Percentiles rank a stretch among this genome's conserved stretches.
Conservation (phyloP, 306 rosid species). For the Cucurbita pepo region DNA sequence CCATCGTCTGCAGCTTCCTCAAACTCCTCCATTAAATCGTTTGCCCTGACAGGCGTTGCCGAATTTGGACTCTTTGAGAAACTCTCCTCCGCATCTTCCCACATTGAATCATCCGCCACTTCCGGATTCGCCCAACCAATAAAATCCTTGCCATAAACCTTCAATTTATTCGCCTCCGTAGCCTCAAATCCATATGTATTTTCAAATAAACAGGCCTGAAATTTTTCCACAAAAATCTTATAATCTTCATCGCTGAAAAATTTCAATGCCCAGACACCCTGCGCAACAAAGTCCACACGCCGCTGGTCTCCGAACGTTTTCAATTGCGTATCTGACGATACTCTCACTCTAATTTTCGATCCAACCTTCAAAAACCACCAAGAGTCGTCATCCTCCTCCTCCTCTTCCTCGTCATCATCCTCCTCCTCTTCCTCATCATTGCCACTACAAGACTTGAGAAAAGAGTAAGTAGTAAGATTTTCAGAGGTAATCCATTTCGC, state of each 20-base stretch:
- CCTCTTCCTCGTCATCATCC: conserved; percentile 18
- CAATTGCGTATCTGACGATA: conserved; percentile 44
- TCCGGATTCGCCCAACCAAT: conserved; percentile 85
- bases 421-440: conserved; percentile 23
- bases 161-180: conserved; percentile 54
- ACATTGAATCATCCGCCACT: conserved; percentile 74
- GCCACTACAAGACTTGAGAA: conserved; percentile 21
- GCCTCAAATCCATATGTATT: conserved; percentile 55
- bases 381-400: conserved; percentile 13
- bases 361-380: conserved; percentile 66
- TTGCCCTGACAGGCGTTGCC: conserved; percentile 32
- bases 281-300: conserved; percentile 71
- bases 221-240: conserved; percentile 31
- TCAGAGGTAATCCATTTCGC: conserved; percentile 85
- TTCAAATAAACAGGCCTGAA: conserved; percentile 60
- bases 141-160: conserved; percentile 81
- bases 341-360: conserved; percentile 41
- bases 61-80: conserved; percentile 48
- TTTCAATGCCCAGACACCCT: conserved; percentile 92
- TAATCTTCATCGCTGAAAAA: conserved; percentile 47
- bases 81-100: conserved; percentile 80
- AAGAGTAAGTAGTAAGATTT: conserved; percentile 46
- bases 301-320: conserved; percentile 49
- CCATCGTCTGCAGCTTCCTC: conserved; percentile 88
- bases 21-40: conserved; percentile 71